Base-by-base conservation (phyloP, 768 basidiomycete genomes). In the Pholiota conissans region DNA sequence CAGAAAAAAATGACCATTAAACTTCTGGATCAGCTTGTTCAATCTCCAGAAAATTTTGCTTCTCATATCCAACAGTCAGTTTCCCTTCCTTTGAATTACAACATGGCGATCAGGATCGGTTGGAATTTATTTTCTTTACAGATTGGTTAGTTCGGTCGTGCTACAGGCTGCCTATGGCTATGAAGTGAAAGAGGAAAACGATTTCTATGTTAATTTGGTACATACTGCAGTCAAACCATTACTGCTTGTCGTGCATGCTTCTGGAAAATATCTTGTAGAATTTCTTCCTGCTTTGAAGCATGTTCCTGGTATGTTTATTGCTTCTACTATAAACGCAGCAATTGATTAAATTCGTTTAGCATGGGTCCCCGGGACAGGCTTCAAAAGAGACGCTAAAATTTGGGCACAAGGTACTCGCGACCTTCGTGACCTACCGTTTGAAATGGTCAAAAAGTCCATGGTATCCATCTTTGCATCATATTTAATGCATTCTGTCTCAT, bases 81-180 rank as follows among this genome's bases (percentile, higher is more conserved):
- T n/a, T n/a, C n/a, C n/a, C n/a, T n/a, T n/a, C n/a, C n/a, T n/a
- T n/a, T n/a, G n/a, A n/a, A n/a, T n/a, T n/a, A n/a, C n/a, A n/a
- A n/a, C n/a, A n/a, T n/a, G n/a, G n/a, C n/a, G n/a, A n/a, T n/a
- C n/a, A n/a, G n/a, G n/a, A n/a, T n/a, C n/a, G n/a, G n/a, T n/a
- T n/a, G n/a, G n/a, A n/a, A n/a, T n/a, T n/a, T n/a, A n/a, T n/a
- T n/a, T n/a, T n/a, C n/a, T 34, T 52, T 29, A 3, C 28, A 77
- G 75, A 32, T 61, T 67, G 55, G 63, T 71, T 2, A 71, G 69
- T 14, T 65, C 73, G 3, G 57, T 76, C 26, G 71, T 76, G n/a
- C 65, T 81, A 50, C 71, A 70, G 30, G 62, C 77, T 8, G 64
- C 70, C 0, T 80, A 82, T 39, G 79, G 79, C 0, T 76, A 78